Evolutionary conservation across 805 yeast species (phyloP), one percentile per base, ranked within the genome.

Genomic region (Ogataea polymorpha): DNA sequence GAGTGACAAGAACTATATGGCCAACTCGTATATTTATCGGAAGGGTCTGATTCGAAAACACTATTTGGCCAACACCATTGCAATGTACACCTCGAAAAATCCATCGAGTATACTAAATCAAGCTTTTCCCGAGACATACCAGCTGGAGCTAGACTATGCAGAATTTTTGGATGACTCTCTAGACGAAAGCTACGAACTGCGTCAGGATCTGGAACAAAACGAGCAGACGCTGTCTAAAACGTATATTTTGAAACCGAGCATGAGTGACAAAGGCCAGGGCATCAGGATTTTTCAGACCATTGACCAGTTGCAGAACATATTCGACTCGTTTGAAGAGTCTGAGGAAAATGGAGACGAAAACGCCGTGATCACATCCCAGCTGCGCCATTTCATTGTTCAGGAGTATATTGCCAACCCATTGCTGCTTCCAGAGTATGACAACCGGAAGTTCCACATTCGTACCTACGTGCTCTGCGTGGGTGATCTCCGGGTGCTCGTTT

Each of bases 221-320:
- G 72, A 68, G 13, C 44, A 45, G 11, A 26, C 33, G 9, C 36
- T 40, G 12, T 17, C 37, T 7, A 78, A 75, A 49, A 76, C 82
- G 34, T 91, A 95, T 90, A 93, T 93, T 27, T 71, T 93, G 59
- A 93, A 93, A 59, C 99, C 99, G 12, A 81, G 96, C 49, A 89
- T 93, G 96, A 85, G 95, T 55, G 99, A 93, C 58, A 82, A 91
- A 58, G 99, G 96, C 9, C 96, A 93, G 59, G 99, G 99, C 0
- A 91, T 93, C 36, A 68, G 96, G 28, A 63, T 93, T 0, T 93
- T 93, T 66, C 72, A 72, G 40, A 80, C 89, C 0, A 70, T 87
- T 25, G 86, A 80, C 7, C 93, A 89, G 54, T 67, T 93, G 36
- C 96, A 90, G 61, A 73, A 63, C 3, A 81, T 91, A 4, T 91